Conservation (phyloP, 2,329 filamentous ascomycete species). For the Xylaria sp. region DNA sequence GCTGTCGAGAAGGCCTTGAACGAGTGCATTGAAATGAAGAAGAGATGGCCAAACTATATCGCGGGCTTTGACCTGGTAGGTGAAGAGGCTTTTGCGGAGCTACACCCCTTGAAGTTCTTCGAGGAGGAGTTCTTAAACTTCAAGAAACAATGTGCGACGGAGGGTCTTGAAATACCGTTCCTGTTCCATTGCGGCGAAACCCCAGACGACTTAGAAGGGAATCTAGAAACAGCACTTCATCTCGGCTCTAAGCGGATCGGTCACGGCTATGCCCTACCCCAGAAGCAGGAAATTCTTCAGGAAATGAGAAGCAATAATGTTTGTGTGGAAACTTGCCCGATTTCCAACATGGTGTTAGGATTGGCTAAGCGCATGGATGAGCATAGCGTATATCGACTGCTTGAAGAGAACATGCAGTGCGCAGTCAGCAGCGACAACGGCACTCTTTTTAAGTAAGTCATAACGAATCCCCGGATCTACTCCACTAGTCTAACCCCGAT, state of each 20-base stretch:
- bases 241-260: constrained; percentile 76
- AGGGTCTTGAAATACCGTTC: constrained; percentile 71
- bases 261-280: constrained; percentile 75
- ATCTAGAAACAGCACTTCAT: constrained; percentile 74
- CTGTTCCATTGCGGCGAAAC: constrained; percentile 83
- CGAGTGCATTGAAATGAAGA: constrained; percentile 65
- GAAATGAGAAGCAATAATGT: constrained; percentile 71
- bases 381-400: constrained; percentile 73
- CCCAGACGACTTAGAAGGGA: constrained; percentile 73
- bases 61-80: constrained; percentile 71
- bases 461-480: background rate
- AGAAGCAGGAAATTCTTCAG: constrained; percentile 73
- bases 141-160: constrained; percentile 55
- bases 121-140: constrained; percentile 62
- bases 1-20: constrained; percentile 60
- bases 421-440: constrained; percentile 81
- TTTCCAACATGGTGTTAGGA: constrained; percentile 80
- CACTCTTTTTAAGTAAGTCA: constrained; percentile 71
- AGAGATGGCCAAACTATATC: constrained; percentile 61
- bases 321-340: constrained; percentile 80
- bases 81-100: constrained; percentile 61
- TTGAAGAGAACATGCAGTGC: constrained; percentile 79
- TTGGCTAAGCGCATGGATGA: constrained; percentile 72
- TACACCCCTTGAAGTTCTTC: constrained; percentile 62
- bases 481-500: constrained; percentile 17